These are phyloP conservation scores for Russula lepida DNA, from an alignment of 768 basidiomycete species.

Conservation along the genomic window DNA sequence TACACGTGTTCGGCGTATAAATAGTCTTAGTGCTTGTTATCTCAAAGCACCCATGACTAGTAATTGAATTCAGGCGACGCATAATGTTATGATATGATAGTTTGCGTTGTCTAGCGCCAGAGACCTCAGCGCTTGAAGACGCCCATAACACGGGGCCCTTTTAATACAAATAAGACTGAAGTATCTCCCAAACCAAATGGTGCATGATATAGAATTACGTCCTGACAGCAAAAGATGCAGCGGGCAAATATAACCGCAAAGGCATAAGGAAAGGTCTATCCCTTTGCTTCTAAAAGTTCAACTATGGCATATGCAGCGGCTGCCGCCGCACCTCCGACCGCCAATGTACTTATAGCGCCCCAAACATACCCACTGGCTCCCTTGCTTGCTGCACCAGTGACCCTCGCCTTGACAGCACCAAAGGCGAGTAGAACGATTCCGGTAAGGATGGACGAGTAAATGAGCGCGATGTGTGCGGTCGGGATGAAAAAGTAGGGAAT, in stretches of 20 bases:
- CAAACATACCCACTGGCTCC: slow-evolving; percentile 65
- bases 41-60: too few relatives aligned
- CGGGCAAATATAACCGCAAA: too few relatives aligned
- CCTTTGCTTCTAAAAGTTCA: slow-evolving; percentile 35
- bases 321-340: slow-evolving; percentile 87
- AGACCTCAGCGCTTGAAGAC: too few relatives aligned
- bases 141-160: too few relatives aligned
- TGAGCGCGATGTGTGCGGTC: slow-evolving; percentile 54
- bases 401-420: slow-evolving; percentile 81
- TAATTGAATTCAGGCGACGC: too few relatives aligned
- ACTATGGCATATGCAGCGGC: slow-evolving; percentile 61
- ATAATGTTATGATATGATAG: too few relatives aligned
- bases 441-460: slow-evolving; percentile 74
- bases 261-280: not conserved
- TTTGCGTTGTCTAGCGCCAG: too few relatives aligned
- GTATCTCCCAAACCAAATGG: too few relatives aligned
- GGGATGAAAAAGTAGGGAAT: slow-evolving; percentile 87
- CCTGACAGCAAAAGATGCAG: not conserved
- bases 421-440: slow-evolving; percentile 82
- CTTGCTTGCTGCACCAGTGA: slow-evolving; percentile 68
- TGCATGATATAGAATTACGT: not conserved
- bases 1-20: too few relatives aligned
- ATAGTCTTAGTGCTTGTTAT: too few relatives aligned
- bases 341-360: slow-evolving; percentile 79
- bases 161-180: too few relatives aligned